A percentile compares a stretch with the other conserved stretches of the same genome.
These are phyloP conservation scores for Hirsutella rhossiliensis DNA, from an alignment of 2,329 filamentous ascomycete species.

Conservation along the genomic window DNA sequence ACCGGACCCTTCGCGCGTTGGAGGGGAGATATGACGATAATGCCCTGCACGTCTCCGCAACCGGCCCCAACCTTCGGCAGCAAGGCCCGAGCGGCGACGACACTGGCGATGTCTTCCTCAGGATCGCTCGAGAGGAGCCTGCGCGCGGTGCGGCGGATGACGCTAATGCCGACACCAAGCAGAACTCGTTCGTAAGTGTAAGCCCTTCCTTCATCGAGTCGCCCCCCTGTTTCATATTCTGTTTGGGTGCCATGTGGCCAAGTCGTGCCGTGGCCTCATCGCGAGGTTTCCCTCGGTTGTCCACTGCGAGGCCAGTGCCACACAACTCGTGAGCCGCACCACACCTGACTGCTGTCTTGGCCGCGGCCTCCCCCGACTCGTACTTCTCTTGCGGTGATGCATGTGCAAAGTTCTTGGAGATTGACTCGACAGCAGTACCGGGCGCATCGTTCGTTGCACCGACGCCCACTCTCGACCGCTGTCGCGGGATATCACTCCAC, in stretches of 20 bases:
- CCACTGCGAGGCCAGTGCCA: not conserved
- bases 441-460: constrained; percentile 31
- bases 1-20: constrained; percentile 37
- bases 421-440: constrained; percentile 28
- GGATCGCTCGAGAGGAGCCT: constrained; percentile 43
- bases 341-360: not conserved
- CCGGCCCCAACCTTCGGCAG: constrained; percentile 7
- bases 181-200: constrained; percentile 34
- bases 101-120: constrained; percentile 46
- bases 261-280: not conserved
- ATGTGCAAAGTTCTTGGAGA: not conserved
- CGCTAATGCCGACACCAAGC: constrained; percentile 18
- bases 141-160: constrained; percentile 23
- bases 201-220: not conserved
- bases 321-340: not conserved
- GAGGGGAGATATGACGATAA: constrained; percentile 26
- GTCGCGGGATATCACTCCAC: constrained; percentile 33
- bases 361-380: not conserved
- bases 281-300: not conserved
- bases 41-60: constrained; percentile 16
- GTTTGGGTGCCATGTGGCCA: not conserved
- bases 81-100: constrained; percentile 33
- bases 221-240: not conserved
- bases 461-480: constrained; percentile 41
- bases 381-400: not conserved